Base-by-base conservation (phyloP, 116 monocot genomes). In the Zostera marina region DNA sequence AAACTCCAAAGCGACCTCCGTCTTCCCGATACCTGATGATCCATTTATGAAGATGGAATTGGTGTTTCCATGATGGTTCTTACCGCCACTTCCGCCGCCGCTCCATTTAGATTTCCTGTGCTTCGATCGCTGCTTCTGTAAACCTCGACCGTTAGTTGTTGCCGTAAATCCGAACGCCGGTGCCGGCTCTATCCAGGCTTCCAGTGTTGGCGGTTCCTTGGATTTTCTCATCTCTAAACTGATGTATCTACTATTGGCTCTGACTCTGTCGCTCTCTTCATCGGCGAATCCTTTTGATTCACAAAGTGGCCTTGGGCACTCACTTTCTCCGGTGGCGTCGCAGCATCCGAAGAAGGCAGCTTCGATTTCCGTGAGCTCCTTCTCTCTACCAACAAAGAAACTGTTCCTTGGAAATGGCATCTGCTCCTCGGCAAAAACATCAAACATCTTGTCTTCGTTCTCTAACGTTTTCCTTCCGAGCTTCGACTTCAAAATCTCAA, bases 161-260 rank as follows among this genome's bases (percentile, higher is more conserved):
- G 32, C 53, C 65, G 0, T 61, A 52, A 39, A 52, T 52, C 11
- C 76, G 38, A 21, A 82, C 85, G 5, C 79, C 58, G 19, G 74
- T 32, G 32, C 66, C 0, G 85, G 80, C 1, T 91, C 91, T 43
- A 85, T 82, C 91, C 91, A 91, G 45, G 91, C 79, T 59, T 91
- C 91, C 65, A 85, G 51, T 14, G 86, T 80, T 11, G 91, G n/a
- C n/a, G n/a, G 91, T 58, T 91, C 86, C 59, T 82, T 82, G 73
- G 65, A 77, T 55, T 85, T 91, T 57, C 73, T 79, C 85, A 91
- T 72, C 38, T 91, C 91, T 39, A 85, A 66, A 23, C 77, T 85
- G 41, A 91, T 85, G 58, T 52, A 91, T 47, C 74, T 79, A 12
- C 75, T 70, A 52, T 67, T 85, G 11, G 60, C 73, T 39, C 63